phyloP scores from a whole-genome alignment of 805 yeast species.

The Clavispora phyllophila region DNA sequence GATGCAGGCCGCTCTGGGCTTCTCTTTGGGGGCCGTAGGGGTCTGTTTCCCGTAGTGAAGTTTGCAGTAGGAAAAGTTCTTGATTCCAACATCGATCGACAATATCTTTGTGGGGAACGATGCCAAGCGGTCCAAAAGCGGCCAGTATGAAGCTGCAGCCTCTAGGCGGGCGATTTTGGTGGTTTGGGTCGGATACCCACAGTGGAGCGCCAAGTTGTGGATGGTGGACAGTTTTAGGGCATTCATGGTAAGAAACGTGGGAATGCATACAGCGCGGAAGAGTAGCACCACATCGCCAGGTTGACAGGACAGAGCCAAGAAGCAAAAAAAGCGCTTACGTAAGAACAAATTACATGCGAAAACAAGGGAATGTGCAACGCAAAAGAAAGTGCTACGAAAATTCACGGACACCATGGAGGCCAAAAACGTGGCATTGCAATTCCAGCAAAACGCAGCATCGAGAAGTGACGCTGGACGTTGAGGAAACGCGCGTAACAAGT shows the following conservation, averaged over 20 bases:
- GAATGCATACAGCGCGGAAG: not conserved
- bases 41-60: constrained; percentile 2
- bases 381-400: no score
- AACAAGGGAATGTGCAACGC: no score
- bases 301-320: not conserved
- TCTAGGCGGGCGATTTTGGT: constrained; percentile 14
- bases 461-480: no score
- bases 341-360: no score
- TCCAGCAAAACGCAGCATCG: no score
- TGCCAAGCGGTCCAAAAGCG: constrained; percentile 7
- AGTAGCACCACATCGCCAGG: not conserved
- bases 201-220: constrained; percentile 17
- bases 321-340: no score
- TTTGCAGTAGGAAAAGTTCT: constrained; percentile 38
- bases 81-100: constrained; percentile 38
- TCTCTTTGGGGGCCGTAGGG: not conserved
- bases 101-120: constrained; percentile 11
- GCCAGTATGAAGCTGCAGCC: constrained; percentile 7
- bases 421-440: no score
- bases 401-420: no score
- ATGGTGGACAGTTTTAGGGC: constrained; percentile 8
- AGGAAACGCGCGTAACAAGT: no score
- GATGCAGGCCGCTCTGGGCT: not conserved
- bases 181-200: constrained; percentile 17
- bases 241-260: constrained; percentile 4